These are phyloP conservation scores for Vitellaria paradoxa DNA, from an alignment of 179 eudicot species.

Conservation along the genomic window DNA sequence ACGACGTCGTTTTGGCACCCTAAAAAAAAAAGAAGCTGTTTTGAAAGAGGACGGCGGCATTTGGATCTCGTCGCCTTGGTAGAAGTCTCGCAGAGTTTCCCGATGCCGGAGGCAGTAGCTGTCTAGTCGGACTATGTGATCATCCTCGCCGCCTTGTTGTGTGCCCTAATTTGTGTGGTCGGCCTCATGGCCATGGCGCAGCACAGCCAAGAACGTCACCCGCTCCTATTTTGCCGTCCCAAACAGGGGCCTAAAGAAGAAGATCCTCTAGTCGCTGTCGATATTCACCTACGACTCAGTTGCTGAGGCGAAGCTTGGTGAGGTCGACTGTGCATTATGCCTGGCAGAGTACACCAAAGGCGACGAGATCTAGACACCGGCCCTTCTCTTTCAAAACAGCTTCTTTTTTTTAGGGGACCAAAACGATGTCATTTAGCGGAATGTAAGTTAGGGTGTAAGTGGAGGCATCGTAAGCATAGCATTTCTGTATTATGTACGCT, in stretches of 20 bases:
- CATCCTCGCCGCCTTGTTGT: conserved; percentile 64
- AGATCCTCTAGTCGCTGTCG: conserved; percentile 47
- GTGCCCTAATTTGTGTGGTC: conserved; percentile 66
- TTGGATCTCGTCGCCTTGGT: no score
- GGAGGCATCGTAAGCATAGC: no score
- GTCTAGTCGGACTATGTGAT: conserved; percentile 57
- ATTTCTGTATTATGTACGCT: no score
- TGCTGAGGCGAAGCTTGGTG: conserved; percentile 21
- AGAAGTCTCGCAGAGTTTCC: no score
- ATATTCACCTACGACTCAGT: conserved; percentile 33
- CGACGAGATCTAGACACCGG: conserved; percentile 59
- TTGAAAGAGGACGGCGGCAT: no score
- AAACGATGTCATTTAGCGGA: no score
- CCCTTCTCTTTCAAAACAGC: no score
- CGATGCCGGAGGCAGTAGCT: conserved; percentile 17
- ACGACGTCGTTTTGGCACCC: no score
- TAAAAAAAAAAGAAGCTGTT: no score
- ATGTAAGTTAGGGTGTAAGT: no score
- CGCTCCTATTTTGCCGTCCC: conserved; percentile 6
- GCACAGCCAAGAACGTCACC: conserved; percentile 13
- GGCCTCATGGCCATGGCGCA: conserved; percentile 62
- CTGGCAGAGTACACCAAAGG: conserved; percentile 56
- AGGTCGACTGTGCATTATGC: conserved; percentile 59
- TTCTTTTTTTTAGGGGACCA: no score
- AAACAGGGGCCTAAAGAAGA: conserved; percentile 61